Evolutionary conservation across 257 asterid genomes (phyloP).

Genomic region (Catharanthus roseus): DNA sequence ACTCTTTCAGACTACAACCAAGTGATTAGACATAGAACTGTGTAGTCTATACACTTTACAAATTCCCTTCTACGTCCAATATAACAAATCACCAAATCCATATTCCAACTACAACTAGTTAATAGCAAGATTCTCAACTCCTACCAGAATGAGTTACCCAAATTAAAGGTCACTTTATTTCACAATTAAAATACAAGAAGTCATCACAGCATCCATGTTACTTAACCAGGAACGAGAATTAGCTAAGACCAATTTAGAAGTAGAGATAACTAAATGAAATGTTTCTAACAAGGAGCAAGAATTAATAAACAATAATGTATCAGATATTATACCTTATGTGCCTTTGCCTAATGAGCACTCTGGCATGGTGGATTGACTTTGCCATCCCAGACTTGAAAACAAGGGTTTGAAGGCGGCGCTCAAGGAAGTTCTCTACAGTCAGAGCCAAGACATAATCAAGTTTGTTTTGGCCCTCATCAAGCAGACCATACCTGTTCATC

Average conservation of each 20-base stretch:
- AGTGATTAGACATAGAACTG: not conserved
- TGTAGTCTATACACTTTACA: not conserved
- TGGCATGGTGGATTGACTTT: slow-evolving; percentile 48
- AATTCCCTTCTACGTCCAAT: not conserved
- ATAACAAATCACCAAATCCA: not conserved
- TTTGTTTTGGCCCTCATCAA: slow-evolving; percentile 44
- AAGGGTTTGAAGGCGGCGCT: slow-evolving; percentile 39
- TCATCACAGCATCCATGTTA: not conserved
- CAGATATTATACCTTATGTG: slow-evolving; percentile 31
- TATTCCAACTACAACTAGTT: not conserved
- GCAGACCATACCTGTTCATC: slow-evolving; percentile 48
- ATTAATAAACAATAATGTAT: not conserved
- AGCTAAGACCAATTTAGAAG: too few relatives aligned
- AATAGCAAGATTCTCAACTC: not conserved
- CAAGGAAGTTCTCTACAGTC: slow-evolving; percentile 46
- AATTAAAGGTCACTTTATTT: not conserved
- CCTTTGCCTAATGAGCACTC: slow-evolving; percentile 49
- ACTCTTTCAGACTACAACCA: not conserved
- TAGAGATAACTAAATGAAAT: not conserved
- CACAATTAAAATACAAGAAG: not conserved
- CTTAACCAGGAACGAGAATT: not conserved
- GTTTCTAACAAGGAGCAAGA: not conserved
- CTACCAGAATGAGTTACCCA: too few relatives aligned
- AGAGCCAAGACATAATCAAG: slow-evolving; percentile 45
- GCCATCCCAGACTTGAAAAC: slow-evolving; percentile 49